These are phyloP conservation scores for Tetracladium maxilliforme DNA, from an alignment of 2,329 filamentous ascomycete genomes.

Conservation along the genomic window DNA sequence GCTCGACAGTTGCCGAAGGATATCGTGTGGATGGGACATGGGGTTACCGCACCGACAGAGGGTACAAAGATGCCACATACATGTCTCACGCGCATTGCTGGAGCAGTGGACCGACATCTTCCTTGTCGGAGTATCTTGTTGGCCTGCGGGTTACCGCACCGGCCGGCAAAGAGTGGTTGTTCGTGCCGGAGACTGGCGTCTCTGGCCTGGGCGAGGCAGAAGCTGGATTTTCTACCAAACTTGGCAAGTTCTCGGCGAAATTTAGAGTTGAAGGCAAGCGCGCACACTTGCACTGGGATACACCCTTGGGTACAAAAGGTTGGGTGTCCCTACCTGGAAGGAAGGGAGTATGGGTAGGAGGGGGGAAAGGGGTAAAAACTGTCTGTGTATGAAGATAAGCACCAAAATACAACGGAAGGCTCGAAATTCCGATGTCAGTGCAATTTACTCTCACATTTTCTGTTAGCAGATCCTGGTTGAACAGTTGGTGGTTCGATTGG, in stretches of 20 bases:
- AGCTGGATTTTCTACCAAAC: slow-evolving; percentile 21
- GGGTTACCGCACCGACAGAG: slow-evolving; percentile 35
- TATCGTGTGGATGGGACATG: slow-evolving; percentile 40
- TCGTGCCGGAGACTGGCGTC: slow-evolving; percentile 23
- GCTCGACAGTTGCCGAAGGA: slow-evolving; percentile 43
- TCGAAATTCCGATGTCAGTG: too few species aligned
- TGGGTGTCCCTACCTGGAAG: too few species aligned
- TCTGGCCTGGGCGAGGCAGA: slow-evolving; percentile 21
- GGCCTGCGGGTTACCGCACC: slow-evolving; percentile 21
- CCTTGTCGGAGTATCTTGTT: slow-evolving; percentile 25
- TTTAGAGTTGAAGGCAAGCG: slow-evolving; percentile 15
- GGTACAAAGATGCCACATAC: slow-evolving; percentile 31
- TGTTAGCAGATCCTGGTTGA: too few species aligned
- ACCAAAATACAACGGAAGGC: too few species aligned
- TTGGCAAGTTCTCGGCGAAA: slow-evolving; percentile 20
- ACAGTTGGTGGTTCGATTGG: too few species aligned
- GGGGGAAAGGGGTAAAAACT: too few species aligned
- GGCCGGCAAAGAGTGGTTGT: slow-evolving; percentile 18
- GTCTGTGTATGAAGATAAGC: too few species aligned
- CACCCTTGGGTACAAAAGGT: too few species aligned
- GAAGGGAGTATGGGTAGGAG: too few species aligned
- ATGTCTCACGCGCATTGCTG: slow-evolving; percentile 34
- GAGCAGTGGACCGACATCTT: slow-evolving; percentile 30
- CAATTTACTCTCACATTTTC: too few species aligned
- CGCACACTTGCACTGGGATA: too few species aligned